Conservation (phyloP, 2,329 filamentous ascomycete species). For the Hymenoscyphus fraxineus region DNA sequence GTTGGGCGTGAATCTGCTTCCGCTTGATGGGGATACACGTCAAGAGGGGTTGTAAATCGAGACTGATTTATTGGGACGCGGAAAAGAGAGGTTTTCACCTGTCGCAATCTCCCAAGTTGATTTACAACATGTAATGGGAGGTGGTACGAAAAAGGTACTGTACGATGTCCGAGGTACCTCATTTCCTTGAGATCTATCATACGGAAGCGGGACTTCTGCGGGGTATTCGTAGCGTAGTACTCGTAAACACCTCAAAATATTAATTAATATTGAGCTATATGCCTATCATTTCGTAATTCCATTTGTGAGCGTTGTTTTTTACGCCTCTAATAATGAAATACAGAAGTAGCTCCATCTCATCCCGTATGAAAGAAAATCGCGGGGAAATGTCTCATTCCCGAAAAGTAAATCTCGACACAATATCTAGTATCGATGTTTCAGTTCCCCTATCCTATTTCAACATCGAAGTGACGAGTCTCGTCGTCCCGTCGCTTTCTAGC, state of each 20-base stretch:
- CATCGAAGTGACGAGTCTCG: not conserved
- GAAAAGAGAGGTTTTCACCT: not conserved
- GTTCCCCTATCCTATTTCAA: not conserved
- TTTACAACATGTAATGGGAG: not conserved
- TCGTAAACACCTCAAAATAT: not conserved
- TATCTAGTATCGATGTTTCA: not conserved
- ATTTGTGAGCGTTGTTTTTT: no score
- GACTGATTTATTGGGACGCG: not conserved
- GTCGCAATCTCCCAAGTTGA: not conserved
- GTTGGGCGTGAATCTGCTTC: no score
- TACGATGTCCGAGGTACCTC: not conserved
- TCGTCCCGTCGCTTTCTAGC: not conserved
- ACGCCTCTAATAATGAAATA: no score
- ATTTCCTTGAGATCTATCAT: not conserved
- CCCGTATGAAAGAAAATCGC: no score
- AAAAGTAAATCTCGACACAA: not conserved
- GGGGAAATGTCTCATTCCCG: not conserved
- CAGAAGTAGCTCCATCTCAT: no score
- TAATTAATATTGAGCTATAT: not conserved
- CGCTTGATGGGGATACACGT: no score
- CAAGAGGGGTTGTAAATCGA: not conserved
- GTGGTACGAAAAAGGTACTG: not conserved
- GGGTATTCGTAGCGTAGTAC: not conserved
- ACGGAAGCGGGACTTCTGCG: not conserved
- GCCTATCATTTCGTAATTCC: not conserved